Conservation (phyloP, 1,284 basidiomycete species). For the Lignosus rhinocerotis region DNA sequence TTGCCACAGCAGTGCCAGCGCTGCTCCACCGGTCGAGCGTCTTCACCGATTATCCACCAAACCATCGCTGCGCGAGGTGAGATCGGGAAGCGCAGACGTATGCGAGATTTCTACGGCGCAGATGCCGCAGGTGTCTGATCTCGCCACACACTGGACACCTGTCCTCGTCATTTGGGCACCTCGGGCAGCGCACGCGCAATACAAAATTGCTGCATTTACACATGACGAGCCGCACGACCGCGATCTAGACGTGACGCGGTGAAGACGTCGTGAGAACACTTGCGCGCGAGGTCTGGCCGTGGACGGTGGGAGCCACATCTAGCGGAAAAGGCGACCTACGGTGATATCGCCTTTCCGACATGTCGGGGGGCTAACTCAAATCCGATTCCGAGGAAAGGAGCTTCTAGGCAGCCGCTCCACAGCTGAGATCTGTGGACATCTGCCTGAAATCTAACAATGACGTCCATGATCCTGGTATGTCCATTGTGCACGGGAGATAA, state of each 20-base stretch:
- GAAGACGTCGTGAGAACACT: no score
- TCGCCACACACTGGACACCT: no score
- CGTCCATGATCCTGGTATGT: no score
- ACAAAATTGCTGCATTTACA: neutral
- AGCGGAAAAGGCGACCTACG: constrained; percentile 3
- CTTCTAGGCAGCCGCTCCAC: neutral
- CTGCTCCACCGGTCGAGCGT: neutral
- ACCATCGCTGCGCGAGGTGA: neutral
- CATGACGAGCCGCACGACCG: neutral
- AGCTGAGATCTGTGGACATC: neutral
- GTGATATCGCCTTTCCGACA: constrained; percentile 17
- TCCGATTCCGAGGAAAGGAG: neutral
- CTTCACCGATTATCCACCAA: neutral
- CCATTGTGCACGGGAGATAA: no score
- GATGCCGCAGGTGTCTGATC: neutral
- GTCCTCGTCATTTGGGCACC: neutral
- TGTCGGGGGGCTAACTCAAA: neutral
- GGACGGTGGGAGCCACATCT: neutral
- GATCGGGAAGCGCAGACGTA: neutral
- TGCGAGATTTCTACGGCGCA: neutral
- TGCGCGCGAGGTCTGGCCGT: neutral
- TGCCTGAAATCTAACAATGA: neutral
- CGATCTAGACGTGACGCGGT: no score
- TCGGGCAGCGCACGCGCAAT: neutral
- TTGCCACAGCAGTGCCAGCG: neutral